These are phyloP conservation scores for Saccharomycopsis amapae DNA, from an alignment of 805 yeast species.

Conservation along the genomic window DNA sequence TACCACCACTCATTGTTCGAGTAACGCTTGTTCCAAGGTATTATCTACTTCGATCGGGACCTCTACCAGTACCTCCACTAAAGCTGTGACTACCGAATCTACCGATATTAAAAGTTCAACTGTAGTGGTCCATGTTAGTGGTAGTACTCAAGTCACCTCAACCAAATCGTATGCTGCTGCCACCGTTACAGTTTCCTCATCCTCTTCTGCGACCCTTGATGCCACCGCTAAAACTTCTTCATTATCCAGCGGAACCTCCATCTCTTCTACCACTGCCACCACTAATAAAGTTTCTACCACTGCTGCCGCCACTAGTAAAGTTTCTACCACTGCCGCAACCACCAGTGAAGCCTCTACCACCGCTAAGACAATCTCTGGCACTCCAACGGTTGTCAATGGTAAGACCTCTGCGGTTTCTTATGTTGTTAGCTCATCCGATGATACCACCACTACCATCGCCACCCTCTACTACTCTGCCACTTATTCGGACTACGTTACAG, in stretches of 20 bases:
- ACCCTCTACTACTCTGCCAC: constrained; percentile 18
- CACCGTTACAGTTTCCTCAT: constrained; percentile 15
- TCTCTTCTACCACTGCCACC: constrained; percentile 14
- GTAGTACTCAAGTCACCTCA: neutral
- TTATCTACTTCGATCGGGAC: neutral
- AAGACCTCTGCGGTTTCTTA: constrained; percentile 12
- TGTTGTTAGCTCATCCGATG: constrained; percentile 12
- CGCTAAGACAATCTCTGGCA: constrained; percentile 22
- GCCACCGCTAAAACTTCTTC: constrained; percentile 20
- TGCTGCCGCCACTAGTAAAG: constrained; percentile 21
- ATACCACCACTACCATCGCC: constrained; percentile 1
- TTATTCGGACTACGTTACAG: too few species aligned
- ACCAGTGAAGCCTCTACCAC: constrained; percentile 17
- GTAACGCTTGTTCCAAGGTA: constrained; percentile 15
- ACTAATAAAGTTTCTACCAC: constrained; percentile 20
- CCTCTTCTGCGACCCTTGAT: constrained; percentile 11
- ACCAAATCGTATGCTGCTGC: constrained; percentile 20
- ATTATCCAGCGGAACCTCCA: neutral
- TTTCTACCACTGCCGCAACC: constrained; percentile 19
- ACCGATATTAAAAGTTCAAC: too few species aligned
- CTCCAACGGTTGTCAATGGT: constrained; percentile 21
- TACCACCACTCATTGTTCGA: constrained; percentile 22
- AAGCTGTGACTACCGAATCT: too few species aligned
- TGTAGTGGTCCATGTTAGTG: too few species aligned
- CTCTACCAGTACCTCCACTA: too few species aligned